A percentile compares a stretch with the other conserved stretches of the same genome.
phyloP scores from a whole-genome alignment of 179 eudicot species.

The Sideroxylon spinosum region DNA sequence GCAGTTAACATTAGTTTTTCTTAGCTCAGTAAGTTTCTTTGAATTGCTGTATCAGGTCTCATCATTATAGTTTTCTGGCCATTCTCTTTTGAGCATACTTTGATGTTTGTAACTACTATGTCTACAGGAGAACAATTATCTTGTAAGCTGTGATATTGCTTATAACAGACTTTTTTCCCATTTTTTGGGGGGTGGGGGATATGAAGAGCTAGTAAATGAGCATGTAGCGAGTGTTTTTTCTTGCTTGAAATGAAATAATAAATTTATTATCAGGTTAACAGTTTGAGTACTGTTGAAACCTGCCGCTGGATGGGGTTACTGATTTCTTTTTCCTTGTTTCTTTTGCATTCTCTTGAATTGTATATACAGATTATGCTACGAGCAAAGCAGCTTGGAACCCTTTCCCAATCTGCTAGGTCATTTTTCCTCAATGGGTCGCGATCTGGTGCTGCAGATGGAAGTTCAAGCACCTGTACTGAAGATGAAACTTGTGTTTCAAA shows the following conservation, averaged over 20 bases:
- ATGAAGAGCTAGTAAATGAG: no score
- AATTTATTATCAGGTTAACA: not conserved
- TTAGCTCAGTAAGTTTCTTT: not conserved
- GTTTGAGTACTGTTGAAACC: not conserved
- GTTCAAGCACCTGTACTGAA: constrained; percentile 79
- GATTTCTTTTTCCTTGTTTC: not conserved
- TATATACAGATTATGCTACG: constrained; percentile 62
- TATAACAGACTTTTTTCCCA: not conserved
- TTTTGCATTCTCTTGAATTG: not conserved
- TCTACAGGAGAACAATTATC: not conserved
- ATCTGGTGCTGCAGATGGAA: constrained; percentile 74
- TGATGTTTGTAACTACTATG: not conserved
- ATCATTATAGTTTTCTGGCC: not conserved
- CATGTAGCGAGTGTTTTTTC: not conserved
- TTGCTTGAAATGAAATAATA: not conserved
- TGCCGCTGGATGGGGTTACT: not conserved
- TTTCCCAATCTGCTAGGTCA: constrained; percentile 85
- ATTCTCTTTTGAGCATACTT: not conserved
- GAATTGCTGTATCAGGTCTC: not conserved
- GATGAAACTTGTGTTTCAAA: constrained; percentile 70
- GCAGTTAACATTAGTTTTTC: not conserved
- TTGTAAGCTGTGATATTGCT: not conserved
- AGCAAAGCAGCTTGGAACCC: constrained; percentile 78
- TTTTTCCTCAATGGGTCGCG: constrained; percentile 73
- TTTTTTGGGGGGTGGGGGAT: no score